Base-by-base conservation (phyloP, 2,329 filamentous ascomycete species). In the Pseudocercospora crystallina region DNA sequence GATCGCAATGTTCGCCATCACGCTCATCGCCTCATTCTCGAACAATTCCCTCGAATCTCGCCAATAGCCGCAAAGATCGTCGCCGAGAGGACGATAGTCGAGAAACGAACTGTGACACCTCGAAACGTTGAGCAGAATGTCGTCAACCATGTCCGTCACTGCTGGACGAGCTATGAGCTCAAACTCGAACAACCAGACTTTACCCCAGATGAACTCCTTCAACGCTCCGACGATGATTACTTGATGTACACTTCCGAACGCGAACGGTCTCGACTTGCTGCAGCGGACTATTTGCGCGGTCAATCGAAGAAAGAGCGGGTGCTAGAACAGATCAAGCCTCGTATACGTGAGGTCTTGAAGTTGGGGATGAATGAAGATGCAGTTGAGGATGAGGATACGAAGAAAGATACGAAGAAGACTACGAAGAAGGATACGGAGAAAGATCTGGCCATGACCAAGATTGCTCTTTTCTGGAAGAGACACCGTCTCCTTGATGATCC, bases 101-200 rank as follows among this genome's bases (percentile, higher is more conserved):
- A 53, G 33, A 41, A 32, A 5, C 40, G 34, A n/a, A 31, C 32
- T 10, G 13, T 49, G 32, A 51, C 14, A 8, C 41, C 30, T 2
- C 15, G 9, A 8, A 44, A 51, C 31, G 36, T 53, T 30, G 54
- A 57, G 36, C 29, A 49, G 14, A 35, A 35, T 5, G 51, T 54
- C 8, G 49, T 57, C 29, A 45, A 54, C n/a, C 46, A 58, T 14
- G 20, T 50, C 14, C 20, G 38, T 2, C 37, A 54, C 26, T 53
- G 34, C 36, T 54, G 55, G 55, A 53, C 55, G 13, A 43, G 45
- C 9, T 53, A 50, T 33, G 42, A 43, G 8, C 50, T 47, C 14
- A 49, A 39, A 5, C n/a, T 54, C 26, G 40, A 39, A 17, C 35
- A 43, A 29, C 20, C 20, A 26, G 20, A 26, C 7, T 7, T 26